Conservation (phyloP, 2,329 filamentous ascomycete genomes). For the Talaromyces islandicus region DNA sequence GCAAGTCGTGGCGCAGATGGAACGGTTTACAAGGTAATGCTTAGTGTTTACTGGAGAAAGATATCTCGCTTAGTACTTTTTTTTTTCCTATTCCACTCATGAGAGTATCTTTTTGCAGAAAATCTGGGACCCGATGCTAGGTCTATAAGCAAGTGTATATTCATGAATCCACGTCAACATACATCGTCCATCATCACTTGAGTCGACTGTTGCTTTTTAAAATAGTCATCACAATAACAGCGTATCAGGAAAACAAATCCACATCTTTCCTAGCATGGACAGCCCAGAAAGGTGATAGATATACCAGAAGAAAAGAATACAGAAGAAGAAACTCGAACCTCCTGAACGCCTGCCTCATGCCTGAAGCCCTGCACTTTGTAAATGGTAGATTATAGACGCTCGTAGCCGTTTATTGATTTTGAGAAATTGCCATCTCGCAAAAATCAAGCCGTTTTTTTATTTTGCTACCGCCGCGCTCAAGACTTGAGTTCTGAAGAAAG, state of each 20-base stretch:
- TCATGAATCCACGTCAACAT: background rate
- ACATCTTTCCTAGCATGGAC: background rate
- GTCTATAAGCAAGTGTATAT: background rate
- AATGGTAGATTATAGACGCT: conserved; percentile 9
- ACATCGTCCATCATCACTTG: background rate
- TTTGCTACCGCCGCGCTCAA: conserved; percentile 57
- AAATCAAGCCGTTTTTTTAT: conserved; percentile 28
- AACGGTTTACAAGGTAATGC: background rate
- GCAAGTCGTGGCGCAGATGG: conserved; percentile 9
- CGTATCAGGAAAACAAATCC: background rate
- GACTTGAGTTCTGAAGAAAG: conserved; percentile 97
- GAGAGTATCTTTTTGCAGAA: background rate
- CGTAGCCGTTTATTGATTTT: background rate
- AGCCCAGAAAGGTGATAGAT: background rate
- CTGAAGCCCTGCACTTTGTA: conserved; percentile 21
- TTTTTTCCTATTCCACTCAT: background rate
- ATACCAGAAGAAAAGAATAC: conserved; percentile 14
- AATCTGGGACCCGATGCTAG: background rate
- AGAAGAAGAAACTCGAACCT: conserved; percentile 27
- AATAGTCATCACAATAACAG: background rate
- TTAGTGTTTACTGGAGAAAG: no score
- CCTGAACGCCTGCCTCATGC: conserved; percentile 39
- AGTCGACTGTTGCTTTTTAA: background rate
- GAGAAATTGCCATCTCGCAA: background rate
- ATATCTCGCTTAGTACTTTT: background rate